Evolutionary conservation across 2,329 filamentous ascomycete genomes (phyloP).

Genomic region (Ophiostoma fasciatum): DNA sequence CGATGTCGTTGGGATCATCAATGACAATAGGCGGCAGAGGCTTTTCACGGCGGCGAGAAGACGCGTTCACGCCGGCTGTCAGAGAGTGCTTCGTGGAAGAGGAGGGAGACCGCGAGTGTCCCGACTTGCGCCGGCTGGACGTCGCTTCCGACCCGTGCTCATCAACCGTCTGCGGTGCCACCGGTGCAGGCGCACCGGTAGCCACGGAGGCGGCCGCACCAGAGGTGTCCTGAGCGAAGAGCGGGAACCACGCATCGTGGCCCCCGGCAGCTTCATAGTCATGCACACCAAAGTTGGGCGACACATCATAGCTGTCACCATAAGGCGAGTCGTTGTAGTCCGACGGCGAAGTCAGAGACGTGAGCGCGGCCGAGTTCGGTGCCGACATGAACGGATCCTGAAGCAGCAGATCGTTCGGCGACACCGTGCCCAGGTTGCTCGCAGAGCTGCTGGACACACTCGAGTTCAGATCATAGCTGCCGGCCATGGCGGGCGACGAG

Average conservation of each 20-base stretch:
- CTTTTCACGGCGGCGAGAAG: slow-evolving; percentile 65
- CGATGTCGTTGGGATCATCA: slow-evolving; percentile 54
- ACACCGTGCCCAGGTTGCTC: slow-evolving; percentile 56
- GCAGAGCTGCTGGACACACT: slow-evolving; percentile 29
- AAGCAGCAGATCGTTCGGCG: slow-evolving; percentile 66
- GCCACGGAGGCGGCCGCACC: slow-evolving; percentile 2
- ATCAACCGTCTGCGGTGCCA: slow-evolving; percentile 24
- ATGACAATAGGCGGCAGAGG: slow-evolving; percentile 65
- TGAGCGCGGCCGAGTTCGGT: slow-evolving; percentile 69
- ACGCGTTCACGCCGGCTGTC: slow-evolving; percentile 47
- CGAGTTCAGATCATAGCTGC: slow-evolving; percentile 34
- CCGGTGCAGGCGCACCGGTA: slow-evolving; percentile 24
- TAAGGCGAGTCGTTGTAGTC: slow-evolving; percentile 63
- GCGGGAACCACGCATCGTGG: slow-evolving; percentile 52
- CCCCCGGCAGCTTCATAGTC: slow-evolving; percentile 37
- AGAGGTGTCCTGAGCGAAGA: slow-evolving; percentile 45
- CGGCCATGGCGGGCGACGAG: slow-evolving; percentile 36
- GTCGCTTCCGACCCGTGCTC: slow-evolving; percentile 31
- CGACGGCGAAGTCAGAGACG: slow-evolving; percentile 75
- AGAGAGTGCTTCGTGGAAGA: slow-evolving; percentile 45
- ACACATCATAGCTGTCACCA: slow-evolving; percentile 61
- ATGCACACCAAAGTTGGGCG: slow-evolving; percentile 54
- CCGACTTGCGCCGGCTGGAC: slow-evolving; percentile 32
- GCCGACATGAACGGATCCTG: slow-evolving; percentile 57
- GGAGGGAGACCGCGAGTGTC: slow-evolving; percentile 24